Conservation (phyloP, 768 basidiomycete genomes). For the Clitopilus hobsonii region DNA sequence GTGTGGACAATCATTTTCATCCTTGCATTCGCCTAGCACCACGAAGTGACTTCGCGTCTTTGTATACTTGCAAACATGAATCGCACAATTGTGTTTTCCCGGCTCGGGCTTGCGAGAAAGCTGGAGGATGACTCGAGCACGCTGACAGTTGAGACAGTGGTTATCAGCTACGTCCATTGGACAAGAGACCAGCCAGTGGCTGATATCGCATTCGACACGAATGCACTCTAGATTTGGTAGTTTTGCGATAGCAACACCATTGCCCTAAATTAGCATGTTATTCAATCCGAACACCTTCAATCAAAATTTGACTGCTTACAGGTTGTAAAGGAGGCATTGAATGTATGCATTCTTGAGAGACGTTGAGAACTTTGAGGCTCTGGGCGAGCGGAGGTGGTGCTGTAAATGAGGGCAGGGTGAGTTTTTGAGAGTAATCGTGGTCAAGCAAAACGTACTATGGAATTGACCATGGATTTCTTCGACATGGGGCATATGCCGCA, state of each 20-base stretch:
- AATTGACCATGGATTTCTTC: neutral
- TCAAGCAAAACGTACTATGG: neutral
- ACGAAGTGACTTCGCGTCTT: neutral
- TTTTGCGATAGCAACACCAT: neutral
- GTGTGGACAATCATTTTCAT: neutral
- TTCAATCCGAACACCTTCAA: neutral
- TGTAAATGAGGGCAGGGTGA: neutral
- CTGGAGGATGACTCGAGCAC: too few species aligned
- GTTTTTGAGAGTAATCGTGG: neutral
- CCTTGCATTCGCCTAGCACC: neutral
- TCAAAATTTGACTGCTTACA: neutral
- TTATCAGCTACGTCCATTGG: neutral
- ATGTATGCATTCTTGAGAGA: neutral
- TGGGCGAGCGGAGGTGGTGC: neutral
- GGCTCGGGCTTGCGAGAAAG: neutral
- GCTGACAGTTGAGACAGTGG: neutral
- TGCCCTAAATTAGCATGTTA: neutral
- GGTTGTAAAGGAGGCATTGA: neutral
- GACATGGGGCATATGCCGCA: neutral
- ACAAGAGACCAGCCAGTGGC: neutral
- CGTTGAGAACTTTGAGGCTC: neutral
- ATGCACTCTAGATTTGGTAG: neutral
- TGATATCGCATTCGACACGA: neutral
- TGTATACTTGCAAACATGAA: neutral
- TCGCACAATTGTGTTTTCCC: neutral